phyloP scores from a whole-genome alignment of 352 stramenopile species.

The Globisporangium yorkense region DNA sequence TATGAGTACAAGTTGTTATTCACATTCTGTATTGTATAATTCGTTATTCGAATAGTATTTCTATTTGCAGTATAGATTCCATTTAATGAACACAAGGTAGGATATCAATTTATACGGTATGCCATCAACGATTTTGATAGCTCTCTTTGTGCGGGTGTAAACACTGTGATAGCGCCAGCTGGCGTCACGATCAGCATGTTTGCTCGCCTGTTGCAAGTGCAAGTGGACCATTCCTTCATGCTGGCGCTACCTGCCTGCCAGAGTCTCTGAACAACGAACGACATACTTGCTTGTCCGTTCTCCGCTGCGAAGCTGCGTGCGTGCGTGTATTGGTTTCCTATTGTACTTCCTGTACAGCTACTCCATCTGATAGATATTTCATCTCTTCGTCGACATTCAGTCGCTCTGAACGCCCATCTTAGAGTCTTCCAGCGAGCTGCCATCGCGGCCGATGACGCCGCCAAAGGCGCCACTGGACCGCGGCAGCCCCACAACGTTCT shows the following conservation, averaged over 20 bases:
- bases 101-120: too few relatives aligned
- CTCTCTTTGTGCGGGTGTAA: background rate
- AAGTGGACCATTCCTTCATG: background rate
- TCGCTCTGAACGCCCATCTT: background rate
- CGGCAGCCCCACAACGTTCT: conserved; percentile 24
- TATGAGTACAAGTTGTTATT: background rate
- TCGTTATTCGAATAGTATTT: too few relatives aligned
- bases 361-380: too few relatives aligned
- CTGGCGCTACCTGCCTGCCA: too few relatives aligned
- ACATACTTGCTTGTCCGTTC: too few relatives aligned
- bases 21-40: background rate
- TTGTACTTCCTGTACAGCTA: background rate
- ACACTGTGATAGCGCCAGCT: background rate
- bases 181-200: background rate
- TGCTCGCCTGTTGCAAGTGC: background rate
- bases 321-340: background rate
- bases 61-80: too few relatives aligned
- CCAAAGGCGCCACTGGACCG: background rate
- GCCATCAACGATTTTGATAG: background rate
- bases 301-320: too few relatives aligned
- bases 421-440: background rate
- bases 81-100: too few relatives aligned
- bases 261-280: too few relatives aligned
- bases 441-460: background rate
- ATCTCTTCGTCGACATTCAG: background rate